Conservation (phyloP, 2,329 filamentous ascomycete species). For the Phialophora expanda region DNA sequence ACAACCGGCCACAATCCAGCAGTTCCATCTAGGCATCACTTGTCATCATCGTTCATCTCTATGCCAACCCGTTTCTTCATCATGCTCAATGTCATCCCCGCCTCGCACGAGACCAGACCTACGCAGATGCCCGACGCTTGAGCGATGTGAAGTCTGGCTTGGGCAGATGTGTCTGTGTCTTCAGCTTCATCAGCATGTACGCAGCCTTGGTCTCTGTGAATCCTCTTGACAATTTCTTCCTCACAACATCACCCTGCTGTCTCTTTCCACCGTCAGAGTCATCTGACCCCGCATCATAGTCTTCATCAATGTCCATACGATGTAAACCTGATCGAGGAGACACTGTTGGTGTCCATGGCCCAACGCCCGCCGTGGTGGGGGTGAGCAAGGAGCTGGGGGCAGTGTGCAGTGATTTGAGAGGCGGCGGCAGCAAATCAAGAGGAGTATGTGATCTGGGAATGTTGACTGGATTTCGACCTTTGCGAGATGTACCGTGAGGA, state of each 20-base stretch:
- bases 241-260: slow-evolving; percentile 1
- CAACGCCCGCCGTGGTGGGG: not conserved
- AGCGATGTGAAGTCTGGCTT: slow-evolving; percentile 41
- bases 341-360: not conserved
- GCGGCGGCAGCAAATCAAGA: slow-evolving; percentile 32
- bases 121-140: slow-evolving; percentile 42
- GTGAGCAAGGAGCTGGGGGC: slow-evolving; percentile 1
- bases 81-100: not conserved
- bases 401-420: slow-evolving; percentile 23
- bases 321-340: slow-evolving; percentile 18
- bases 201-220: slow-evolving; percentile 46
- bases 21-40: slow-evolving; percentile 6
- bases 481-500: slow-evolving; percentile 23
- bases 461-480: slow-evolving; percentile 19
- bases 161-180: slow-evolving; percentile 22
- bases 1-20: not conserved
- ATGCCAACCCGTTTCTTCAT: not conserved
- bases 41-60: slow-evolving; percentile 1
- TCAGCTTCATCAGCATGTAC: slow-evolving; percentile 41
- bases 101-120: not conserved
- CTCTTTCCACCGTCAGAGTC: slow-evolving; percentile 22
- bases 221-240: slow-evolving; percentile 27
- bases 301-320: slow-evolving; percentile 26
- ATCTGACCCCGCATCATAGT: slow-evolving; percentile 33
- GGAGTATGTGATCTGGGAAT: slow-evolving; percentile 32